Evolutionary conservation across 148 eudicot genomes (phyloP).

Genomic region (Camellia japonica): DNA sequence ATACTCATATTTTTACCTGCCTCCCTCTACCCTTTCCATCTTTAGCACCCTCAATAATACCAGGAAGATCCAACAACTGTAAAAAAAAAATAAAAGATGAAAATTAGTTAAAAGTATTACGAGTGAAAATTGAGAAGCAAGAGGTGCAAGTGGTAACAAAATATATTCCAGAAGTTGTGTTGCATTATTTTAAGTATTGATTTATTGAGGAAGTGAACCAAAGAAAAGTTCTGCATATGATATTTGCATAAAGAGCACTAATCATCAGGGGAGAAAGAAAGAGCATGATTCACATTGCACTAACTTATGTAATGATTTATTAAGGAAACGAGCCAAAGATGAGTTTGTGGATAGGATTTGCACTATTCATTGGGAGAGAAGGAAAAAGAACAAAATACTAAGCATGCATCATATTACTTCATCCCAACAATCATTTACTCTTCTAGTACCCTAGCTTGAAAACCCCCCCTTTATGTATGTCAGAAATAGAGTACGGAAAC

Average conservation of each 20-base stretch:
- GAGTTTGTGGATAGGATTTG: too few species aligned
- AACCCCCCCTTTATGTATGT: neutral
- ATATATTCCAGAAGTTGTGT: neutral
- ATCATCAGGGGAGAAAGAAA: neutral
- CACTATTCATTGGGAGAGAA: neutral
- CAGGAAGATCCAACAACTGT: constrained; percentile 97
- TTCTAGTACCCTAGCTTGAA: neutral
- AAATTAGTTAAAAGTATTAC: constrained; percentile 13
- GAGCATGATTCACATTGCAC: too few species aligned
- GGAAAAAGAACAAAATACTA: neutral
- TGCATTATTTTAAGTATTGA: neutral
- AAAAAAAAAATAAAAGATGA: constrained; percentile 8
- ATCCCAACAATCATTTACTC: neutral
- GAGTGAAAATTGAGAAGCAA: neutral
- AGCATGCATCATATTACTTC: too few species aligned
- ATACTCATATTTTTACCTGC: constrained; percentile 54
- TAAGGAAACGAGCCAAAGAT: too few species aligned
- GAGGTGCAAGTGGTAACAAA: neutral
- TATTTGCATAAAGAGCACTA: neutral
- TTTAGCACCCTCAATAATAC: constrained; percentile 98
- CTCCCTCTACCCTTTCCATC: constrained; percentile 99
- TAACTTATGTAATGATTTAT: too few species aligned
- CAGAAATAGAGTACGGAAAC: too few species aligned
- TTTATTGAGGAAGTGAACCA: neutral
- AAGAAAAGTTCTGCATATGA: neutral